A percentile compares a stretch with the other conserved stretches of the same genome.
These are phyloP conservation scores for Lasiosphaeriaceae sp. DNA, from an alignment of 495 filamentous ascomycete species.

Conservation along the genomic window DNA sequence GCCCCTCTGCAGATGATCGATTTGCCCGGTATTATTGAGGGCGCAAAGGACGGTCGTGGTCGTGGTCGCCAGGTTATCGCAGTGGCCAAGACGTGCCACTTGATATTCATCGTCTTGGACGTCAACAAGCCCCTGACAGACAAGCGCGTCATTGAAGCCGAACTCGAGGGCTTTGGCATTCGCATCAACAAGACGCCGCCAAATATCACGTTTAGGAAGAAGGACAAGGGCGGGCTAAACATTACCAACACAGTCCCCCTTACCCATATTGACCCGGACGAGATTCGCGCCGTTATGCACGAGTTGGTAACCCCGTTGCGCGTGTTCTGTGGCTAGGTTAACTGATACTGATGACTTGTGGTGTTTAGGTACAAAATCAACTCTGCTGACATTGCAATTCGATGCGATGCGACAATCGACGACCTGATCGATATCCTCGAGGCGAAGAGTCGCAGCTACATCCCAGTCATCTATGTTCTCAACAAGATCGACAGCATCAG, in stretches of 20 bases:
- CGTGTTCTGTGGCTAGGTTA: not conserved
- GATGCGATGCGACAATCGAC: constrained; percentile 81
- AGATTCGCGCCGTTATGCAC: constrained; percentile 95
- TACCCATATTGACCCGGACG: constrained; percentile 88
- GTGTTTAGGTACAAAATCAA: constrained; percentile 70
- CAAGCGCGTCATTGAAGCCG: constrained; percentile 94
- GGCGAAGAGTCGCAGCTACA: constrained; percentile 91
- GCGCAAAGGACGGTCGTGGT: constrained; percentile 97
- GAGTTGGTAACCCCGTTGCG: constrained; percentile 43
- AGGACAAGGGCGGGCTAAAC: constrained; percentile 94
- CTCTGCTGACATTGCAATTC: constrained; percentile 96
- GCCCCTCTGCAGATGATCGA: constrained; percentile 98
- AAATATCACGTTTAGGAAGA: constrained; percentile 98
- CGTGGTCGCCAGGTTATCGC: constrained; percentile 98
- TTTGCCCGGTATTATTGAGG: constrained; percentile 97
- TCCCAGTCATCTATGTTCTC: constrained; percentile 95
- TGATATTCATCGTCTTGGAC: constrained; percentile 98
- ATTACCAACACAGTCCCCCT: constrained; percentile 91
- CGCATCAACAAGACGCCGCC: constrained; percentile 95
- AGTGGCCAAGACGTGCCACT: constrained; percentile 95
- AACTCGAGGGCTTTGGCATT: constrained; percentile 96
- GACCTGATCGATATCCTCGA: constrained; percentile 96
- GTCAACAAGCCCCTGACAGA: constrained; percentile 98
- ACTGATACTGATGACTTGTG: not conserved
- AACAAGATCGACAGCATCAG: constrained; percentile 99